Conservation (phyloP, 2,329 filamentous ascomycete species). For the Aureobasidium sp. region DNA sequence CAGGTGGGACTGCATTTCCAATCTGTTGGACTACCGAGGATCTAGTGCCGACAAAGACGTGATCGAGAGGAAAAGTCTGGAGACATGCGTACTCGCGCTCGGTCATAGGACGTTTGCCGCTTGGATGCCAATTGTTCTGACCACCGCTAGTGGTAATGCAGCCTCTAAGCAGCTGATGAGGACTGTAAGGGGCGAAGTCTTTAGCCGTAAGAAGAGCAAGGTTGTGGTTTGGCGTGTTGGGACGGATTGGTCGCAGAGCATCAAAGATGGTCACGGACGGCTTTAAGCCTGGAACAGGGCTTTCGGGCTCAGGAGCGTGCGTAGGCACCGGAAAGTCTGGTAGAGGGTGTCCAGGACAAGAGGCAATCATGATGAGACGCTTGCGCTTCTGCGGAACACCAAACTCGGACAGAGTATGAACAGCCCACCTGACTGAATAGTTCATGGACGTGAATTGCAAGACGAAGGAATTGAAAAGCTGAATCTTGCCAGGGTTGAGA, state of each 20-base stretch:
- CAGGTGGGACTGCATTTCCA: conserved; percentile 69
- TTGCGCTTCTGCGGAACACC: conserved; percentile 42
- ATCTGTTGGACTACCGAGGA: conserved; percentile 52
- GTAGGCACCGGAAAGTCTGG: conserved; percentile 51
- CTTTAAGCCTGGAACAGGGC: conserved; percentile 15
- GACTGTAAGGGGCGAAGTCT: conserved; percentile 34
- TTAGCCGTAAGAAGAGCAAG: conserved; percentile 32
- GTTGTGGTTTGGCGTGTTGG: conserved; percentile 23
- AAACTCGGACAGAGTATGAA: conserved; percentile 43
- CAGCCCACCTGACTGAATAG: conserved; percentile 63
- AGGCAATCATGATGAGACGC: conserved; percentile 44
- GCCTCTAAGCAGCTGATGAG: conserved; percentile 39
- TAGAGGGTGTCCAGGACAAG: conserved; percentile 59
- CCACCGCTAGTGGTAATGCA: conserved; percentile 58
- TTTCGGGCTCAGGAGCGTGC: conserved; percentile 17
- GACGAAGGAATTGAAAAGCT: conserved; percentile 53
- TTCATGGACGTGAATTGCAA: conserved; percentile 54
- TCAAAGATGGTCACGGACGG: conserved; percentile 34
- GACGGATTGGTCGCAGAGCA: conserved; percentile 33
- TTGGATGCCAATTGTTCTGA: conserved; percentile 55
- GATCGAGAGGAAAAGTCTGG: conserved; percentile 57
- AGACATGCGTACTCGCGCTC: conserved; percentile 58
- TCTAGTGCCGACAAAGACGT: conserved; percentile 44
- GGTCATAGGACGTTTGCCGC: conserved; percentile 54
- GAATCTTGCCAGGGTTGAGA: conserved; percentile 36